Percentiles rank a stretch among this genome's conserved stretches.
Evolutionary conservation across 2,329 filamentous ascomycete genomes (phyloP).

Genomic region (Xylariaceae sp.): DNA sequence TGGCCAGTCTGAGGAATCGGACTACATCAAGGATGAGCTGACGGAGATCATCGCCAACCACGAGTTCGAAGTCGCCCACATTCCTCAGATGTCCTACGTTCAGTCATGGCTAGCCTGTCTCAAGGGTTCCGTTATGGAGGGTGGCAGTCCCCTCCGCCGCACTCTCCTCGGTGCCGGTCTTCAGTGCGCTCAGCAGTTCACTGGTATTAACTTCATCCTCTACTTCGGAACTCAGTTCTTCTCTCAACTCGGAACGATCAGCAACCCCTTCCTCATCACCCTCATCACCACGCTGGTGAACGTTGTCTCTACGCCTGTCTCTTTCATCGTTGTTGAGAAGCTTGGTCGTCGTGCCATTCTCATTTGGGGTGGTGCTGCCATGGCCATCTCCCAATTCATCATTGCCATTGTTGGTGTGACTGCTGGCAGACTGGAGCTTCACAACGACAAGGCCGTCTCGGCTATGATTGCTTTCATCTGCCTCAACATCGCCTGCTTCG

Average conservation of each 20-base stretch:
- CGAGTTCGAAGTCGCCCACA: conserved; percentile 59
- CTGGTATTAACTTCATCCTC: conserved; percentile 71
- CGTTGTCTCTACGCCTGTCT: conserved; percentile 64
- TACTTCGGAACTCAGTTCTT: conserved; percentile 68
- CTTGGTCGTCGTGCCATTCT: conserved; percentile 64
- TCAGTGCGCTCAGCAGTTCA: conserved; percentile 32
- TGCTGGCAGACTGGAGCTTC: conserved; percentile 29
- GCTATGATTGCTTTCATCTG: conserved; percentile 70
- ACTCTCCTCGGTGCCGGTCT: conserved; percentile 37
- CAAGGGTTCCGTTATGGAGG: conserved; percentile 48
- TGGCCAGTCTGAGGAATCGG: conserved; percentile 58
- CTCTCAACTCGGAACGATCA: conserved; percentile 56
- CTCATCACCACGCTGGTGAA: conserved; percentile 73
- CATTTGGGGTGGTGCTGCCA: conserved; percentile 62
- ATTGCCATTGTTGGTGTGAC: conserved; percentile 56
- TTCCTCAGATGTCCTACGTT: conserved; percentile 52
- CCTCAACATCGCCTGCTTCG: conserved; percentile 77
- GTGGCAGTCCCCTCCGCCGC: conserved; percentile 52
- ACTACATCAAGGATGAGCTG: conserved; percentile 63
- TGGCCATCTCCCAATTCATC: conserved; percentile 65
- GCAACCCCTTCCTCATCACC: conserved; percentile 64
- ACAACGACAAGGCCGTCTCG: conserved; percentile 33
- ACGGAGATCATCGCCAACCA: conserved; percentile 70
- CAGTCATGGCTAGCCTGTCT: conserved; percentile 56
- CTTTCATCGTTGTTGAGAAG: conserved; percentile 66